phyloP scores from a whole-genome alignment of 2,329 filamentous ascomycete genomes.

The Hymenoscyphus infarciens region DNA sequence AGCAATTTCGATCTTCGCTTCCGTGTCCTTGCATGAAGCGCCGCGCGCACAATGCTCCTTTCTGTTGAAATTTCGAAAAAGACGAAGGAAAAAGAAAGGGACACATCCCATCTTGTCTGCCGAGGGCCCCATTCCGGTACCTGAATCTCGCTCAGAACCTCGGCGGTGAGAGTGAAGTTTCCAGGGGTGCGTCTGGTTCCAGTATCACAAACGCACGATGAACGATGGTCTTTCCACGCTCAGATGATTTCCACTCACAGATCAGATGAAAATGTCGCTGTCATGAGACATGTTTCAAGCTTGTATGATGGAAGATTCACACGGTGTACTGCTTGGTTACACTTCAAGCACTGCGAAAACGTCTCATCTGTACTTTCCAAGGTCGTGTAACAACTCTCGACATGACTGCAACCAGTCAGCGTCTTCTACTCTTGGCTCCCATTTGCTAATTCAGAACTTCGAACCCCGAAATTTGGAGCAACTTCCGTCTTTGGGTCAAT shows the following conservation, averaged over 20 bases:
- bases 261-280: conserved; percentile 9
- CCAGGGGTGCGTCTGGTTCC: neutral
- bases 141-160: neutral
- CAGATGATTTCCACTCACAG: neutral
- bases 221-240: neutral
- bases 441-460: neutral
- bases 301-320: neutral
- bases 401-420: neutral
- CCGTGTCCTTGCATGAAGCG: conserved; percentile 10
- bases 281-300: conserved; percentile 10
- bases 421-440: no score
- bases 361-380: neutral
- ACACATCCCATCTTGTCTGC: no score
- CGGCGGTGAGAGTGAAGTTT: neutral
- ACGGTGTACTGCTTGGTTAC: neutral
- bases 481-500: neutral
- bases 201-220: neutral
- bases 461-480: neutral
- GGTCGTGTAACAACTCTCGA: neutral
- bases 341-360: neutral
- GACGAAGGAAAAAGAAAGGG: neutral
- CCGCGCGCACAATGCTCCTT: conserved; percentile 4
- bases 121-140: no score
- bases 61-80: conserved; percentile 7
- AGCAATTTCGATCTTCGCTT: conserved; percentile 14